These are phyloP conservation scores for Fusarium circinatum DNA, from an alignment of 2,329 filamentous ascomycete species.

Conservation along the genomic window DNA sequence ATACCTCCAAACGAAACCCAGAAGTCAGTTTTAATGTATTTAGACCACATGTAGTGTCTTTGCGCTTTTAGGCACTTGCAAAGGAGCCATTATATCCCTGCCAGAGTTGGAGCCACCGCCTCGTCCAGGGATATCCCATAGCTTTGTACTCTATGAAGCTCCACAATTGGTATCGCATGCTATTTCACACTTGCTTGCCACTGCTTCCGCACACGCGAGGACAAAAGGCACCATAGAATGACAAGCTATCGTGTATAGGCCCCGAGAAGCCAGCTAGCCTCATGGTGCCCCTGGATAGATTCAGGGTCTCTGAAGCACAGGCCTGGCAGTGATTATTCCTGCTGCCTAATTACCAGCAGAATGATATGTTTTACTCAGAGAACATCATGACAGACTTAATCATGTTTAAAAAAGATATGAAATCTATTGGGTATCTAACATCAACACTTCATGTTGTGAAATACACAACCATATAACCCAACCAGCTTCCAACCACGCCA, in stretches of 20 bases:
- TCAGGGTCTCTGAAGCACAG: neutral
- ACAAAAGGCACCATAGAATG: neutral
- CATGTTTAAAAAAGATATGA: neutral
- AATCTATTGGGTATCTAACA: conserved; percentile 42
- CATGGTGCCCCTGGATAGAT: neutral
- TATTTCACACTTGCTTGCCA: neutral
- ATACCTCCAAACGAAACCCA: neutral
- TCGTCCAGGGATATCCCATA: conserved; percentile 34
- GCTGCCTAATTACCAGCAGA: neutral
- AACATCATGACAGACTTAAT: neutral
- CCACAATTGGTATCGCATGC: conserved; percentile 32
- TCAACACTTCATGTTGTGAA: conserved; percentile 64
- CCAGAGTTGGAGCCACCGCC: conserved; percentile 13
- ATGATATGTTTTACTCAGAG: neutral
- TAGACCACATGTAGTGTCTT: neutral
- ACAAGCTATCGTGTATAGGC: neutral
- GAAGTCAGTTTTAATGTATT: neutral
- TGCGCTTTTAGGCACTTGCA: neutral
- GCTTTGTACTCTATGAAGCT: conserved; percentile 45
- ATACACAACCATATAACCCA: conserved; percentile 94
- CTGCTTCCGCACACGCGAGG: neutral
- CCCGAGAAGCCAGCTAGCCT: neutral
- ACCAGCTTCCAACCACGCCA: conserved; percentile 95
- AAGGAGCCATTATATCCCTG: neutral
- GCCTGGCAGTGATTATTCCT: neutral